phyloP scores from a whole-genome alignment of 2,329 filamentous ascomycete species.

The Xylariaceae sp. region DNA sequence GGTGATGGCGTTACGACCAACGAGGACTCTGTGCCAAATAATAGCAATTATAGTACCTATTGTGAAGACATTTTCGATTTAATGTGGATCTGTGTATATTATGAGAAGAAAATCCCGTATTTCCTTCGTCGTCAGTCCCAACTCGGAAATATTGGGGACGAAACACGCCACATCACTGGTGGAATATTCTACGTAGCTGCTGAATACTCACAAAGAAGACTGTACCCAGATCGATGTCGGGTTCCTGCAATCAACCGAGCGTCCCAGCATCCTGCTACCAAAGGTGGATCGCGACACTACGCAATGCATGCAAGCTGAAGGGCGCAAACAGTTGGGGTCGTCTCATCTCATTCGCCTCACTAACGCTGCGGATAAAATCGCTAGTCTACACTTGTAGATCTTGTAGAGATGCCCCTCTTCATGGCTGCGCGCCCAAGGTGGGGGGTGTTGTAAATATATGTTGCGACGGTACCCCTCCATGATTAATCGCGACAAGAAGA shows the following conservation, averaged over 20 bases:
- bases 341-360: background rate
- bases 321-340: background rate
- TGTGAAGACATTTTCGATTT: background rate
- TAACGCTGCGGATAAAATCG: conserved; percentile 19
- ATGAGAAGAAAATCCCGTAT: background rate
- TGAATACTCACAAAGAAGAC: conserved; percentile 28
- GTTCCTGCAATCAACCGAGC: background rate
- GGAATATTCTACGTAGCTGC: conserved; percentile 42
- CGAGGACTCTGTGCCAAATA: background rate
- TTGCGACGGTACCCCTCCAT: conserved; percentile 19
- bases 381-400: too few species aligned
- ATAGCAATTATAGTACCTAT: background rate
- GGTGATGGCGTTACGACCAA: background rate
- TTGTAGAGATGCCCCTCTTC: conserved; percentile 20
- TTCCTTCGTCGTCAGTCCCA: conserved; percentile 16
- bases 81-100: background rate
- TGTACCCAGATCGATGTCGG: conserved; percentile 15
- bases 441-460: conserved; percentile 23
- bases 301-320: background rate
- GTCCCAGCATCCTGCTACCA: conserved; percentile 14
- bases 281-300: conserved; percentile 8
- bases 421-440: conserved; percentile 9
- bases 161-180: conserved; percentile 40
- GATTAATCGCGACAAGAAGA: conserved; percentile 1
- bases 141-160: background rate